A percentile compares a stretch with the other conserved stretches of the same genome.
phyloP scores from a whole-genome alignment of 257 asterid genomes.

The Solanum peruvianum region DNA sequence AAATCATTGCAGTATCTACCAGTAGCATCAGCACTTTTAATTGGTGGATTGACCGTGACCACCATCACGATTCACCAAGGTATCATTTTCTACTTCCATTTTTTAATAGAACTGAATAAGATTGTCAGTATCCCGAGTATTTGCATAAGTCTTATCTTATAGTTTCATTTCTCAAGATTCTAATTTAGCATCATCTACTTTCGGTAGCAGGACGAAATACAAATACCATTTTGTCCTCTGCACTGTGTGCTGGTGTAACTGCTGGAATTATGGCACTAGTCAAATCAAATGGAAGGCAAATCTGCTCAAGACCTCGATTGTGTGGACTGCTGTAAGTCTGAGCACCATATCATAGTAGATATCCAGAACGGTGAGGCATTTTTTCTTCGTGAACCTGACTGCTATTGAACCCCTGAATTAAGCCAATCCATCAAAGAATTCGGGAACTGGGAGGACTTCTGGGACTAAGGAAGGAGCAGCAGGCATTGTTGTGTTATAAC shows the following conservation, averaged over 20 bases:
- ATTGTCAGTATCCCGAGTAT: not conserved
- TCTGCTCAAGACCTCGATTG: constrained; percentile 87
- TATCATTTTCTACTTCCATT: constrained; percentile 2
- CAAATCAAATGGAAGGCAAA: constrained; percentile 85
- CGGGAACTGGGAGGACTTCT: not conserved
- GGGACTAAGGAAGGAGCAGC: not conserved
- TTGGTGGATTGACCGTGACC: constrained; percentile 92
- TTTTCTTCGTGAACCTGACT: not conserved
- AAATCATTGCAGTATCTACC: constrained; percentile 75
- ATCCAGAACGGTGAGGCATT: not conserved
- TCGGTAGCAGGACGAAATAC: constrained; percentile 58
- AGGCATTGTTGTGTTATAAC: not conserved
- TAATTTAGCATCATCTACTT: not conserved
- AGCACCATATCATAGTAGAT: not conserved
- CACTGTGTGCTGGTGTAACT: constrained; percentile 67
- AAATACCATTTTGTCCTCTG: constrained; percentile 41
- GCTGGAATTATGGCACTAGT: constrained; percentile 78
- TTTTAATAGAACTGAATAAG: not conserved
- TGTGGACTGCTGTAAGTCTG: constrained; percentile 61
- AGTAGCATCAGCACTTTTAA: constrained; percentile 84
- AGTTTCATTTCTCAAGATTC: not conserved
- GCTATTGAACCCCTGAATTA: not conserved
- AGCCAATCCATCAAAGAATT: not conserved
- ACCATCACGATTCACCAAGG: constrained; percentile 89
- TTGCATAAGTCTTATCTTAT: not conserved